These are phyloP conservation scores for Xylaria sp. DNA, from an alignment of 2,329 filamentous ascomycete species.

Conservation along the genomic window DNA sequence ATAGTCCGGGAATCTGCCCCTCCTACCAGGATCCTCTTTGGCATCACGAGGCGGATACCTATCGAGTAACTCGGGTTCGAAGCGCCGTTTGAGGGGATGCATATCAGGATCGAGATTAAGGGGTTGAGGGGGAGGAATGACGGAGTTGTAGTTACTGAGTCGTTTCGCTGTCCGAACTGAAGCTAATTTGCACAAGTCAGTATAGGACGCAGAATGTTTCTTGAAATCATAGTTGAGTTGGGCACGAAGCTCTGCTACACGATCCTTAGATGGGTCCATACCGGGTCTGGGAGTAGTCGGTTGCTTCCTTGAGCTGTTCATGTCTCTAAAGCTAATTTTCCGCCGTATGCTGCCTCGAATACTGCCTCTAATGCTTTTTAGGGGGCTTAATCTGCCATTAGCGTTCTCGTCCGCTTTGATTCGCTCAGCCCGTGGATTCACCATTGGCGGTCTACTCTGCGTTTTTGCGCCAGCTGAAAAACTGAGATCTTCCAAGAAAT, in stretches of 20 bases:
- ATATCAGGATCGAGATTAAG: slow-evolving; percentile 90
- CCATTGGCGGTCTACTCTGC: slow-evolving; percentile 75
- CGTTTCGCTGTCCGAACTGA: slow-evolving; percentile 83
- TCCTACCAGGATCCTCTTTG: slow-evolving; percentile 79
- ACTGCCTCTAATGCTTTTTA: slow-evolving; percentile 69
- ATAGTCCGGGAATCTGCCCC: slow-evolving; percentile 93
- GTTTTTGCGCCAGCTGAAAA: slow-evolving; percentile 86
- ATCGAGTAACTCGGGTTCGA: slow-evolving; percentile 96
- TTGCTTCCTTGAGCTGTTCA: slow-evolving; percentile 93
- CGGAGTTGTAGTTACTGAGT: slow-evolving; percentile 97
- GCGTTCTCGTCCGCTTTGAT: slow-evolving; percentile 78
- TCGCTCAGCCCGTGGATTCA: slow-evolving; percentile 83
- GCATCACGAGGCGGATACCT: slow-evolving; percentile 88
- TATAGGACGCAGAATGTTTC: slow-evolving; percentile 41
- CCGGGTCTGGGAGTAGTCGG: slow-evolving; percentile 79
- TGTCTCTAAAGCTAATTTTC: slow-evolving; percentile 91
- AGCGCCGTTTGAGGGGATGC: slow-evolving; percentile 93
- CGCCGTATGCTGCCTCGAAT: slow-evolving; percentile 88
- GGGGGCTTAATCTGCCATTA: slow-evolving; percentile 65
- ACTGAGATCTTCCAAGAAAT: slow-evolving; percentile 90
- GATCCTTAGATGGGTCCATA: slow-evolving; percentile 59
- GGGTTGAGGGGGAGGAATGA: slow-evolving; percentile 92
- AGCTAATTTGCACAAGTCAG: slow-evolving; percentile 56
- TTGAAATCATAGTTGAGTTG: slow-evolving; percentile 42
- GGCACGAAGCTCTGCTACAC: slow-evolving; percentile 42